Evolutionary conservation across 2,329 filamentous ascomycete genomes (phyloP).

Genomic region (Aspergillus caelatus): DNA sequence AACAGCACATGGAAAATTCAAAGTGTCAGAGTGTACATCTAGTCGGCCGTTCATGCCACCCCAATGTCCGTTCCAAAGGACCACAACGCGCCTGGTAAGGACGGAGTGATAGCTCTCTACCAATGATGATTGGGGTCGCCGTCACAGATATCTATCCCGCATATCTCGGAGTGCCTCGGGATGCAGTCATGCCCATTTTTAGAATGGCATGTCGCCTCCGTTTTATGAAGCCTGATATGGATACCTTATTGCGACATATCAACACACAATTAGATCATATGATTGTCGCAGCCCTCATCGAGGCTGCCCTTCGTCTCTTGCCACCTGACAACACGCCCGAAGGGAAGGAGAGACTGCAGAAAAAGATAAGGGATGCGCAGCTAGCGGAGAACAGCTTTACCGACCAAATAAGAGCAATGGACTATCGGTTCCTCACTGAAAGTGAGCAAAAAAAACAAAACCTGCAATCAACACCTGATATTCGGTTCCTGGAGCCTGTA

Average conservation of each 20-base stretch:
- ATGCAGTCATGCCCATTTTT: not conserved
- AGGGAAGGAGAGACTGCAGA: too few species aligned
- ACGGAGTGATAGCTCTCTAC: not conserved
- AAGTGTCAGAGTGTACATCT: not conserved
- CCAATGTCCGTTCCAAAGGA: not conserved
- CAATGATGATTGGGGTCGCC: not conserved
- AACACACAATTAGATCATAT: not conserved
- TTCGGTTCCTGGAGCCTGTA: too few species aligned
- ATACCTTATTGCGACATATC: not conserved
- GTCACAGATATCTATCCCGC: not conserved
- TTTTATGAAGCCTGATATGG: not conserved
- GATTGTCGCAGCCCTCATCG: too few species aligned
- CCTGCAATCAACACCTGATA: too few species aligned
- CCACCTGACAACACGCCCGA: too few species aligned
- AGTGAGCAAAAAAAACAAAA: too few species aligned
- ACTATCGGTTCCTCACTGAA: too few species aligned
- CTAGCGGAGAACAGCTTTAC: too few species aligned
- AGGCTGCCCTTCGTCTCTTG: too few species aligned
- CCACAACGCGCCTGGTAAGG: not conserved
- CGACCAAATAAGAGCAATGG: too few species aligned
- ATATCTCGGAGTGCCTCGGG: not conserved
- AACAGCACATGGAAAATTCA: not conserved
- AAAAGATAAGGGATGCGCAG: too few species aligned
- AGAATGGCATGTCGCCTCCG: not conserved
- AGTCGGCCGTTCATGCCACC: not conserved